Percentiles rank a stretch among this genome's conserved stretches.
phyloP scores from a whole-genome alignment of 202 grass and related monocot genomes.

The Schoenoplectus tabernaemontani region DNA sequence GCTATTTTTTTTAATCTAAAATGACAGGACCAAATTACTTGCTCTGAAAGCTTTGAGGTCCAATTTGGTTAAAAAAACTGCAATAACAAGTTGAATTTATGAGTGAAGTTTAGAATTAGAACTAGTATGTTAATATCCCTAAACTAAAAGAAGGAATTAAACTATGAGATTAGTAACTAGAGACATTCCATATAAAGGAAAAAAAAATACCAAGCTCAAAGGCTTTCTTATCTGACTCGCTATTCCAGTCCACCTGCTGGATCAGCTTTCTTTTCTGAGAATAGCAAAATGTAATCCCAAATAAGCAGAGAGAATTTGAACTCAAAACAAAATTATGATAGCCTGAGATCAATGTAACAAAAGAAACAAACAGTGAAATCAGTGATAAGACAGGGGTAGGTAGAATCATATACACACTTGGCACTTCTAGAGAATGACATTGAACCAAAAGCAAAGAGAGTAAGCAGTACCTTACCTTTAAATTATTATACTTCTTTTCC shows the following conservation, averaged over 20 bases:
- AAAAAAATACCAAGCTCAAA: not conserved
- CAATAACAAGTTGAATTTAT: not conserved
- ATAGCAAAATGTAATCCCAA: slow-evolving; percentile 1
- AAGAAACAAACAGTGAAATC: not conserved
- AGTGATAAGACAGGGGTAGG: not conserved
- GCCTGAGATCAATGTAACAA: not conserved
- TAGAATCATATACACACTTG: not conserved
- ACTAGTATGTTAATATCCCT: not conserved
- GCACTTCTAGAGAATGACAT: not conserved
- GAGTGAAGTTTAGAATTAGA: not conserved
- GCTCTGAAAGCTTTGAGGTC: not conserved
- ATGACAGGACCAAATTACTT: not conserved
- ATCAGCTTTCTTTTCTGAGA: slow-evolving; percentile 20
- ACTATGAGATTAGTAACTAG: not conserved
- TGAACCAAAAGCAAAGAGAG: not conserved
- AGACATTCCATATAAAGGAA: not conserved
- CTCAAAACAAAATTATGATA: not conserved
- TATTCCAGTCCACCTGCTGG: not conserved
- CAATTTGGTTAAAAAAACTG: not conserved
- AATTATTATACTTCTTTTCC: not conserved
- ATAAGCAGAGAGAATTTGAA: not conserved
- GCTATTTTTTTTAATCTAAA: not conserved
- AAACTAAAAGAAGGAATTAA: not conserved
- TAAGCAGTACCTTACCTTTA: not conserved
- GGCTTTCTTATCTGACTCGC: not conserved